These are phyloP conservation scores for Oryza punctata DNA, from an alignment of 176 grass and related monocot species.

Conservation along the genomic window DNA sequence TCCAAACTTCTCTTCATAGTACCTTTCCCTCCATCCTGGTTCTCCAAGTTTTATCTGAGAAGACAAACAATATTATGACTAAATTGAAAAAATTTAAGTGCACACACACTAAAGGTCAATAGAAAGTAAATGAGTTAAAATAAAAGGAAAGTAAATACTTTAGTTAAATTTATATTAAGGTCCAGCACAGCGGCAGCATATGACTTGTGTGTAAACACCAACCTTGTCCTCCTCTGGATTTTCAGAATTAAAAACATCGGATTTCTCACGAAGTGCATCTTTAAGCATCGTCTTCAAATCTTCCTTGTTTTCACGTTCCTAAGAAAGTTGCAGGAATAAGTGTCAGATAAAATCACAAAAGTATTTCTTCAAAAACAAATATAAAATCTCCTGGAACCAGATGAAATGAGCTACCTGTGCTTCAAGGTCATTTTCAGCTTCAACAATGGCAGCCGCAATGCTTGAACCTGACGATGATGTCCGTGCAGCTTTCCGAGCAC, in stretches of 20 bases:
- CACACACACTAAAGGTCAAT: background rate
- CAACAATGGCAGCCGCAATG: conserved; percentile 77
- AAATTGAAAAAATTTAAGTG: conserved; percentile 9
- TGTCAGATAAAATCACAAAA: conserved; percentile 16
- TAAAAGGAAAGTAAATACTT: background rate
- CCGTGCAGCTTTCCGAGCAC: conserved; percentile 57
- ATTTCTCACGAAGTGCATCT: conserved; percentile 83
- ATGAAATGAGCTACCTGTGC: conserved; percentile 53
- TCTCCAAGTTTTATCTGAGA: conserved; percentile 90
- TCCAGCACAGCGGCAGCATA: conserved; percentile 8
- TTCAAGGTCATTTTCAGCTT: conserved; percentile 84
- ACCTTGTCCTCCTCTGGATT: conserved; percentile 92
- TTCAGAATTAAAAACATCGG: conserved; percentile 97
- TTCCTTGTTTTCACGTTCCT: conserved; percentile 85
- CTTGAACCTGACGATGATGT: conserved; percentile 57
- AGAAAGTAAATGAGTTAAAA: conserved; percentile 1
- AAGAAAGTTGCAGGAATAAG: conserved; percentile 31
- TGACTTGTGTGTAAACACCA: conserved; percentile 11
- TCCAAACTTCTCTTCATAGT: conserved; percentile 94
- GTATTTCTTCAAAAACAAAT: conserved; percentile 14
- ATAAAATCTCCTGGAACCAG: conserved; percentile 6
- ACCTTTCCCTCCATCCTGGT: conserved; percentile 97
- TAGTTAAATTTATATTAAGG: background rate
- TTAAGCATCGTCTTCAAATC: conserved; percentile 93
- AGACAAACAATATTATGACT: conserved; percentile 37